Evolutionary conservation across 2,329 filamentous ascomycete genomes (phyloP).

Genomic region (Rhynchosporium graminicola): DNA sequence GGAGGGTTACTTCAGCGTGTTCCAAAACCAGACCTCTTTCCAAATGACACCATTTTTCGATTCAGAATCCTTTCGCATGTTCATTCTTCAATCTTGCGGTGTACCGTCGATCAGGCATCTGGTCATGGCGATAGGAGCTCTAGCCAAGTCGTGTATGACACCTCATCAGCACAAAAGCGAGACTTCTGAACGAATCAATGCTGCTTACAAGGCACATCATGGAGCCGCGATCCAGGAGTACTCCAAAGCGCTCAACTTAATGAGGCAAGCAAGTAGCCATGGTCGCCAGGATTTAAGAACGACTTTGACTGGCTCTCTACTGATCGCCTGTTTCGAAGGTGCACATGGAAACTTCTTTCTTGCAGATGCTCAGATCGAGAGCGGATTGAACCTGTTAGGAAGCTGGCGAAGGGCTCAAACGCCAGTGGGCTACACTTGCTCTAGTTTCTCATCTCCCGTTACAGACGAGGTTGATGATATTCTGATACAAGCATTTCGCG

Average conservation of each 20-base stretch:
- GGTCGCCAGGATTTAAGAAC: slow-evolving; percentile 24
- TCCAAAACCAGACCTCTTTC: slow-evolving; percentile 23
- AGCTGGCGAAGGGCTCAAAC: slow-evolving; percentile 31
- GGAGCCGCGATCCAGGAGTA: slow-evolving; percentile 22
- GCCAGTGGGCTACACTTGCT: background rate
- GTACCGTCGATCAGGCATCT: slow-evolving; percentile 22
- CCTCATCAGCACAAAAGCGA: slow-evolving; percentile 4
- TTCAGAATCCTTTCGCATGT: slow-evolving; percentile 4
- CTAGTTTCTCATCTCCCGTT: slow-evolving; percentile 21
- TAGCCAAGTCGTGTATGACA: slow-evolving; percentile 20
- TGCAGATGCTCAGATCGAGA: slow-evolving; percentile 26
- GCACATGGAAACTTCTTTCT: slow-evolving; percentile 24
- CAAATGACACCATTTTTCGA: slow-evolving; percentile 22
- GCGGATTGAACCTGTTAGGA: slow-evolving; percentile 34
- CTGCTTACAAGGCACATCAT: slow-evolving; percentile 14
- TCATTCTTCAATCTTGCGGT: slow-evolving; percentile 23
- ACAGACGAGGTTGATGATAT: slow-evolving; percentile 49
- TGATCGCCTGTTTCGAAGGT: slow-evolving; percentile 27
- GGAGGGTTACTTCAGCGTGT: slow-evolving; percentile 23
- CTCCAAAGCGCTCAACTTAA: slow-evolving; percentile 22
- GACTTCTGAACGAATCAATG: background rate
- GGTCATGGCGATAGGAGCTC: slow-evolving; percentile 26
- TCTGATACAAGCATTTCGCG: slow-evolving; percentile 60
- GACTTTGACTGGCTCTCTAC: slow-evolving; percentile 23
- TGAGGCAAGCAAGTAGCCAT: slow-evolving; percentile 19